Conservation (phyloP, 768 basidiomycete species). For the Lentinula detonsa region DNA sequence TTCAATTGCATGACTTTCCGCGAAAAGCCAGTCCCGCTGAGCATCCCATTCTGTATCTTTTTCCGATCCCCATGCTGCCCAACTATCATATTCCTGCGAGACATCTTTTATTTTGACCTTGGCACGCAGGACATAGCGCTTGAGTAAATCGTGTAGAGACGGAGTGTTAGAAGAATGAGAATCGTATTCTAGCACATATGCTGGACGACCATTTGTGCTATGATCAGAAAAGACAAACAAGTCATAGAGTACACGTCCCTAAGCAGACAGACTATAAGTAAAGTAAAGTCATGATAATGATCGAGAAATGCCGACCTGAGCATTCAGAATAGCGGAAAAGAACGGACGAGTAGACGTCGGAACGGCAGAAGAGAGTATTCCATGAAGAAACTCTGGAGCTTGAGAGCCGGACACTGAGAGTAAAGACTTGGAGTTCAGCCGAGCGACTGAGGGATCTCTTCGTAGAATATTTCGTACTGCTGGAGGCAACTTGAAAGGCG, state of each 20-base stretch:
- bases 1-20: conserved; percentile 73
- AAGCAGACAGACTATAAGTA: conserved; percentile 21
- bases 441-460: conserved; percentile 49
- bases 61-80: conserved; percentile 71
- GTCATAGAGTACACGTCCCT: conserved; percentile 91
- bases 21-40: conserved; percentile 38
- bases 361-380: conserved; percentile 54
- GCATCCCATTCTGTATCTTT: conserved; percentile 25
- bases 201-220: conserved; percentile 33
- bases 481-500: conserved; percentile 23
- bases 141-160: conserved; percentile 64
- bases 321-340: conserved; percentile 72
- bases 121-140: conserved; percentile 80
- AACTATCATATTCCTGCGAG: conserved; percentile 73
- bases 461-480: conserved; percentile 39
- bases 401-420: conserved; percentile 79
- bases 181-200: conserved; percentile 73
- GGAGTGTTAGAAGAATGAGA: conserved; percentile 51
- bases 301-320: conserved; percentile 45
- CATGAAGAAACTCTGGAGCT: conserved; percentile 77
- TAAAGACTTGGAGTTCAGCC: conserved; percentile 57
- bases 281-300: background rate
- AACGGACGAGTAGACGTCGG: conserved; percentile 41
- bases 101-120: conserved; percentile 82
- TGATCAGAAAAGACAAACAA: conserved; percentile 72